Evolutionary conservation across 1,139 yeast genomes (phyloP), one percentile per base, ranked within the genome.

Genomic region (Maudiozyma humilis): DNA sequence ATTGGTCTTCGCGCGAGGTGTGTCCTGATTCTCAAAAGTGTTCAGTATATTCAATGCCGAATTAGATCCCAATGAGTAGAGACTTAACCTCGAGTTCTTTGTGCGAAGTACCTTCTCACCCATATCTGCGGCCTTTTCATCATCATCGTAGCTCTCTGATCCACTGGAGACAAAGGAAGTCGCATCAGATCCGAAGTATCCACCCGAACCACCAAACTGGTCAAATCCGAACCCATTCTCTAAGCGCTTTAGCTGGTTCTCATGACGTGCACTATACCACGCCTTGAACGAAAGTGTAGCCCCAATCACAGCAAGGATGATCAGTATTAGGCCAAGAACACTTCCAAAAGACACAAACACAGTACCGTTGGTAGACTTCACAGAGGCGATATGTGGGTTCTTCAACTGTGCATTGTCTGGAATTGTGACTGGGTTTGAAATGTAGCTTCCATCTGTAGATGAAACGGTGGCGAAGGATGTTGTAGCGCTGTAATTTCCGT

Each of bases 291-390:
- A 46, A 14, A 49, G 44, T 5, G 44, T 17, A 3, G 39, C 32
- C 60, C 59, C 56, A 3, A 47, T 44, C 1, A 43, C 29, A 4
- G 44, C 12, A 13, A 51, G 41, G 3, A 47, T 40, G 13, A 48
- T 20, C 15, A 51, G 25, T 6, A 56, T 44, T 41, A 51, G 47
- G 6, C 80, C 79, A 32, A 79, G 71, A 44, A 79, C 69, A 35
- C 79, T 71, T 1, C 91, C 93, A 38, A 82, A 80, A 0, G 83
- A 84, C 46, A 83, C 82, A 62, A 82, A 84, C 3, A 82, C 85
- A 1, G 89, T 79, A 1, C 91, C 91, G 44, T 72, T 32, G 3
- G 23, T 35, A 6, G 37, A 30, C 3, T 14, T 36, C 19, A n/a
- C 12, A 3, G 31, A 16, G 15, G n/a, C n/a, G 10, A 43, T 35